These are phyloP conservation scores for Rehmannia glutinosa DNA, from an alignment of 257 asterid species.

Conservation along the genomic window DNA sequence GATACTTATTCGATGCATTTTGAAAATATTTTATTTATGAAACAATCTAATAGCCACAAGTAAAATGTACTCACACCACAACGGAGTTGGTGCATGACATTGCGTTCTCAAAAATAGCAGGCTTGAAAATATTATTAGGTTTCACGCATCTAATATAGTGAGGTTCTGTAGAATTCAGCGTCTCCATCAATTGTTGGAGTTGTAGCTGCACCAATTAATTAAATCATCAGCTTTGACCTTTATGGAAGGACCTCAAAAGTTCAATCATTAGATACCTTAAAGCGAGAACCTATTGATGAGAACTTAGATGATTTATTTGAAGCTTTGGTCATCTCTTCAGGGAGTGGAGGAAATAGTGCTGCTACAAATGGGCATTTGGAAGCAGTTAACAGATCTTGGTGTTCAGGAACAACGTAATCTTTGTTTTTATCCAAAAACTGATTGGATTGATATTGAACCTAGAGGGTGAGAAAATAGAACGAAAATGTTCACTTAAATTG, in stretches of 20 bases:
- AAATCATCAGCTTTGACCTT: constrained; percentile 28
- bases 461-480: constrained; percentile 16
- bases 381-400: constrained; percentile 72
- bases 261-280: constrained; percentile 51
- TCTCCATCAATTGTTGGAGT: constrained; percentile 90
- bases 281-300: constrained; percentile 88
- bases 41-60: constrained; percentile 7
- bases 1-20: not conserved
- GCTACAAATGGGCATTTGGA: constrained; percentile 71
- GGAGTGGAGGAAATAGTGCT: constrained; percentile 71
- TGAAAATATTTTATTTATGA: not conserved
- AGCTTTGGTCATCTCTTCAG: constrained; percentile 72
- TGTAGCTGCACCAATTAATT: constrained; percentile 57
- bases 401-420: constrained; percentile 89
- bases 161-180: constrained; percentile 86
- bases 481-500: constrained; percentile 11
- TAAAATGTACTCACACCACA: constrained; percentile 77
- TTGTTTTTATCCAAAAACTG: constrained; percentile 93
- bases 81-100: constrained; percentile 83
- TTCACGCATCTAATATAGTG: constrained; percentile 95
- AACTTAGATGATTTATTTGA: constrained; percentile 79
- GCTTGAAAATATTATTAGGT: constrained; percentile 76
- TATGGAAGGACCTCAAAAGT: not conserved
- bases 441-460: constrained; percentile 88
- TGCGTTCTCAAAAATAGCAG: constrained; percentile 71